Evolutionary conservation across 768 basidiomycete genomes (phyloP), one percentile per base, ranked within the genome.

Genomic region (Tulasnella sp.): DNA sequence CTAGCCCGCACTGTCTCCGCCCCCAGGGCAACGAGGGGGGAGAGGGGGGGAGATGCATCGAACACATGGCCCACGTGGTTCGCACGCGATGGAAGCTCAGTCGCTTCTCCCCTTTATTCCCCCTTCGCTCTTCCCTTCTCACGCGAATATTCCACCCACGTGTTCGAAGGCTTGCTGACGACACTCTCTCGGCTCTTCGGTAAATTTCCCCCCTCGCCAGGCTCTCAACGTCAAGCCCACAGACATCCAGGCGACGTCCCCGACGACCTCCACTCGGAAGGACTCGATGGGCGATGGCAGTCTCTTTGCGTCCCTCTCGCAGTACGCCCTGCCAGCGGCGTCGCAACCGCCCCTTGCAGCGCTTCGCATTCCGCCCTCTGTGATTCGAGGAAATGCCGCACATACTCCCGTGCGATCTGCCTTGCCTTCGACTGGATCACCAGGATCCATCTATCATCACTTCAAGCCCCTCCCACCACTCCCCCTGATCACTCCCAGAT

Each of bases 61-160:
- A 67, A 35, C 61, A 15, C 26, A 16, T 15, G 20, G 39, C n/a
- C 46, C 71, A 73, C 71, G 40, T 73, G 40, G 71, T 42, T 75
- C 74, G 39, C 74, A 75, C 74, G 74, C 74, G 55, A 51, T 48
- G 40, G 37, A 37, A 37, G 20, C 35, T 44, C 44, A 44, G 44
- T 44, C 44, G 13, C 44, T 42, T 75, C 18, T 32, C 74, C 74
- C 44, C 74, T 61, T 75, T 51, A 55, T 75, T 39, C 46, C 74
- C 74, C 35, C 20, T 57, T 16, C 35, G 39, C n/a, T 48, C 23
- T 48, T 75, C 32, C 32, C 3, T 37, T 55, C 55, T 11, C 55
- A 39, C 44, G 35, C 74, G 44, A 46, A 75, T 55, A 39, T 61
- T 75, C 55, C 26, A n/a, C 74, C 74, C 44, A 40, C 71, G 37